Conservation (phyloP, 164 flowering plant species). For the Tetrastigma voinierianum region DNA sequence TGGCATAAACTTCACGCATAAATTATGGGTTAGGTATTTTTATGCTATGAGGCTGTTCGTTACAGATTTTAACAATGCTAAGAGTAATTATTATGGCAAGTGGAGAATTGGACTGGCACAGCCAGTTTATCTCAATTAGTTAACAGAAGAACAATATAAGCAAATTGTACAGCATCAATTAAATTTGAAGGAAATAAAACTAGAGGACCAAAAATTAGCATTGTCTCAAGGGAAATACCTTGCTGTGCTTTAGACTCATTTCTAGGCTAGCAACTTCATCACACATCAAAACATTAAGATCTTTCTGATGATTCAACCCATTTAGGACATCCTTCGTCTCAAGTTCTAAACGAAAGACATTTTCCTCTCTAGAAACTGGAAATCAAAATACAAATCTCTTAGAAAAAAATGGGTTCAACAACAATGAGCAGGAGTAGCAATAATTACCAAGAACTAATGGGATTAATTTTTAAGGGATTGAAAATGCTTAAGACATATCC, state of each 20-base stretch:
- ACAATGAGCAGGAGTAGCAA: neutral
- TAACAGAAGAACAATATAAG: neutral
- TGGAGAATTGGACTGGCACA: too few species aligned
- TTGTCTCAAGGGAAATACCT: constrained; percentile 10
- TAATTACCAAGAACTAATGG: neutral
- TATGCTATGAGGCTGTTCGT: too few species aligned
- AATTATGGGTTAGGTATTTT: too few species aligned
- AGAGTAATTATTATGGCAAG: too few species aligned
- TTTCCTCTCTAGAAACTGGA: constrained; percentile 68
- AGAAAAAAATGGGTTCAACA: too few species aligned
- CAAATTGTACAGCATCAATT: neutral
- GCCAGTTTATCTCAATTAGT: too few species aligned
- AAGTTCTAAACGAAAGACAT: constrained; percentile 28
- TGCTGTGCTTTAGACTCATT: constrained; percentile 37
- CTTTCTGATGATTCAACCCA: constrained; percentile 52
- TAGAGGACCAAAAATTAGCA: too few species aligned
- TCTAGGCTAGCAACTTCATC: constrained; percentile 51
- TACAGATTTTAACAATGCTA: too few species aligned
- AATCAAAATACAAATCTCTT: constrained; percentile 15
- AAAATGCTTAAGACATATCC: too few species aligned
- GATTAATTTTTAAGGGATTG: too few species aligned
- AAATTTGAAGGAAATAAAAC: neutral
- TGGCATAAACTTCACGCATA: too few species aligned
- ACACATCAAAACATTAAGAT: constrained; percentile 39
- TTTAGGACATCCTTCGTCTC: constrained; percentile 39